A percentile compares a stretch with the other conserved stretches of the same genome.
These are phyloP conservation scores for Leptodermis oblonga DNA, from an alignment of 257 asterid genomes.

Conservation along the genomic window DNA sequence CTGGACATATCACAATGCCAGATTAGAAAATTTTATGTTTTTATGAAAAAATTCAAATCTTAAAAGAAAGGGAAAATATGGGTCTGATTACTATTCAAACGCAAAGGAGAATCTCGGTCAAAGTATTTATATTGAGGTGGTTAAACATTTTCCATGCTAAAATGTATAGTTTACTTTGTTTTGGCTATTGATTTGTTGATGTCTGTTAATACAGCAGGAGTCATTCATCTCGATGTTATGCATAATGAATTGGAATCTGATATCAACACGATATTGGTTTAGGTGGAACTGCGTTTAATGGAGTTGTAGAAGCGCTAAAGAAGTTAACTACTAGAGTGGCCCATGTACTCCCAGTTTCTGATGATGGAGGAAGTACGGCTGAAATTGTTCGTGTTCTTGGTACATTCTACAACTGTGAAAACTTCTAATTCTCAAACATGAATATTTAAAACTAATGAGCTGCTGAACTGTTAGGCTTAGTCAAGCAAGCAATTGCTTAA, in stretches of 20 bases:
- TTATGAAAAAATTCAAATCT: not conserved
- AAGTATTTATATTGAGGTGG: not conserved
- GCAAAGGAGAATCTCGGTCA: not conserved
- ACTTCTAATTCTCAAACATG: slow-evolving; percentile 12
- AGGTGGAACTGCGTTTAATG: slow-evolving; percentile 99
- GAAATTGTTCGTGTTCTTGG: slow-evolving; percentile 99
- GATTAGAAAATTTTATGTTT: no score
- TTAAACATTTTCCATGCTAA: not conserved
- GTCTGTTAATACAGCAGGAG: not conserved
- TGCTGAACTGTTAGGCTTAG: not conserved
- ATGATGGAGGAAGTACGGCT: slow-evolving; percentile 99
- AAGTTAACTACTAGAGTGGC: slow-evolving; percentile 80
- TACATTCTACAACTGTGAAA: slow-evolving; percentile 26
- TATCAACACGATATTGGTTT: slow-evolving; percentile 11
- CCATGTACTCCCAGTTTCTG: slow-evolving; percentile 97
- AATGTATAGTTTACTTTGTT: not conserved
- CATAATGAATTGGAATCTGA: not conserved
- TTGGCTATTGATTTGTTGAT: not conserved
- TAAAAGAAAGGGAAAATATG: not conserved
- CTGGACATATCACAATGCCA: not conserved
- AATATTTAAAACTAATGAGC: not conserved
- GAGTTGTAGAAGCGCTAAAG: slow-evolving; percentile 95
- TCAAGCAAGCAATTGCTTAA: not conserved
- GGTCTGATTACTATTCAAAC: not conserved
- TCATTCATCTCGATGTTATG: not conserved